Conservation (phyloP, 2,329 filamentous ascomycete species). For the Nemania sp. region DNA sequence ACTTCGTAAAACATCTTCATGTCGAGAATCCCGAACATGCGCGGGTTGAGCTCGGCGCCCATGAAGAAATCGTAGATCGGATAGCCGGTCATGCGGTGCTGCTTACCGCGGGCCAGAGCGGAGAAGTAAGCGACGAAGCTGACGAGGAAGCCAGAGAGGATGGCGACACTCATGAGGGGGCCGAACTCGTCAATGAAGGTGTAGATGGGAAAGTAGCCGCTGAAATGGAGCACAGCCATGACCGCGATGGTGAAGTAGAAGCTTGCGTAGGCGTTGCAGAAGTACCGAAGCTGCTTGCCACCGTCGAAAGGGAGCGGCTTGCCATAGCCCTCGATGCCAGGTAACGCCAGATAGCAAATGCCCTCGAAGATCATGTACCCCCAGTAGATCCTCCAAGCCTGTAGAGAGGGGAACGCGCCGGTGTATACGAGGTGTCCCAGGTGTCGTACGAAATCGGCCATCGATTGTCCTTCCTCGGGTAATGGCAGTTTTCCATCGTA, state of each 20-base stretch:
- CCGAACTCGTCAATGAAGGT: slow-evolving; percentile 95
- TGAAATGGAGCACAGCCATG: slow-evolving; percentile 75
- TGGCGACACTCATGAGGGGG: slow-evolving; percentile 88
- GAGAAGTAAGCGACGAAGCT: slow-evolving; percentile 85
- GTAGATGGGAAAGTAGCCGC: slow-evolving; percentile 85
- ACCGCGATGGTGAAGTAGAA: slow-evolving; percentile 84
- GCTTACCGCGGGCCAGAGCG: slow-evolving; percentile 75
- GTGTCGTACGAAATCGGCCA: slow-evolving; percentile 71
- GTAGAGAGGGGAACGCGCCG: slow-evolving; percentile 79
- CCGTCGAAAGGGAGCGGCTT: slow-evolving; percentile 83
- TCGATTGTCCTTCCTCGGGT: slow-evolving; percentile 67
- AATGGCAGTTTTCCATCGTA: slow-evolving; percentile 83
- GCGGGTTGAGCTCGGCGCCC: slow-evolving; percentile 86
- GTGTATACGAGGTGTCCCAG: slow-evolving; percentile 76
- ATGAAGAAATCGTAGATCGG: slow-evolving; percentile 92
- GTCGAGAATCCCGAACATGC: slow-evolving; percentile 84
- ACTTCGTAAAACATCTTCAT: slow-evolving; percentile 99
- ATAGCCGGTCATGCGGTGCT: slow-evolving; percentile 91
- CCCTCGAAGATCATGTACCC: slow-evolving; percentile 85
- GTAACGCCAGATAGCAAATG: slow-evolving; percentile 80
- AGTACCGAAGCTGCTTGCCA: slow-evolving; percentile 88
- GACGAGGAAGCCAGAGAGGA: slow-evolving; percentile 85
- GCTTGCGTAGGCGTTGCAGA: slow-evolving; percentile 86
- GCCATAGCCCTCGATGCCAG: slow-evolving; percentile 85
- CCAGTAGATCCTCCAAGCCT: slow-evolving; percentile 96